Percentiles rank a stretch among this genome's conserved stretches.
Conservation (phyloP, 192 early-diverging fungal genomes). For the Lobosporangium transversale region DNA sequence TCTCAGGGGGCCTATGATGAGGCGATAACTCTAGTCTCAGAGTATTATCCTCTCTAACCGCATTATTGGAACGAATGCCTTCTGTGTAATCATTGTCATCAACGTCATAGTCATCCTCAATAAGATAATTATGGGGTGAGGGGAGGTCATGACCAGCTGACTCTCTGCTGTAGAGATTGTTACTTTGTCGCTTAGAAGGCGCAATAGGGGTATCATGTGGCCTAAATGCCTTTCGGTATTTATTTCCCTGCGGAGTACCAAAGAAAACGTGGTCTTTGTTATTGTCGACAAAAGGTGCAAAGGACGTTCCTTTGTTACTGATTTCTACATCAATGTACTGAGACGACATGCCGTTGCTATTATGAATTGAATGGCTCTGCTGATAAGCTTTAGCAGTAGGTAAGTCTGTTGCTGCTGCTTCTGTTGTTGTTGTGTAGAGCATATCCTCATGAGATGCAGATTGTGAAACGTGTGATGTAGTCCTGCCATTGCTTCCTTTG, state of each 20-base stretch:
- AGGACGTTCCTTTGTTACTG: neutral
- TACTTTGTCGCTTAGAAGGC: neutral
- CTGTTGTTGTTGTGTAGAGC: no score
- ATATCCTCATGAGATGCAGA: no score
- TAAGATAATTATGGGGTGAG: slow-evolving; percentile 12
- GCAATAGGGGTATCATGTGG: slow-evolving; percentile 37
- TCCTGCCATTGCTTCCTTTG: no score
- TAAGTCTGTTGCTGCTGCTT: no score
- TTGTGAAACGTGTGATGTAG: no score
- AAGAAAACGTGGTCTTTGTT: neutral
- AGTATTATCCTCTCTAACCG: neutral
- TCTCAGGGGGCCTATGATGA: neutral
- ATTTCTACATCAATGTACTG: slow-evolving; percentile 24
- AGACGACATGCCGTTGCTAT: neutral
- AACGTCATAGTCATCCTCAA: slow-evolving; percentile 1
- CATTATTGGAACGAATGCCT: neutral
- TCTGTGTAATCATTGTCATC: slow-evolving; percentile 14
- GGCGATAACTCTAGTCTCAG: neutral
- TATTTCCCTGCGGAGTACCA: slow-evolving; percentile 17
- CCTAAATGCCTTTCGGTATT: slow-evolving; percentile 16
- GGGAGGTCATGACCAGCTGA: slow-evolving; percentile 8
- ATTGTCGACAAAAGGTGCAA: no score
- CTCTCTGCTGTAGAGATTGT: slow-evolving; percentile 3
- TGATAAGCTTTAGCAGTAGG: no score
- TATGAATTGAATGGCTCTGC: no score